Evolutionary conservation across 2,329 filamentous ascomycete genomes (phyloP).

Genomic region (Grosmannia serpens): DNA sequence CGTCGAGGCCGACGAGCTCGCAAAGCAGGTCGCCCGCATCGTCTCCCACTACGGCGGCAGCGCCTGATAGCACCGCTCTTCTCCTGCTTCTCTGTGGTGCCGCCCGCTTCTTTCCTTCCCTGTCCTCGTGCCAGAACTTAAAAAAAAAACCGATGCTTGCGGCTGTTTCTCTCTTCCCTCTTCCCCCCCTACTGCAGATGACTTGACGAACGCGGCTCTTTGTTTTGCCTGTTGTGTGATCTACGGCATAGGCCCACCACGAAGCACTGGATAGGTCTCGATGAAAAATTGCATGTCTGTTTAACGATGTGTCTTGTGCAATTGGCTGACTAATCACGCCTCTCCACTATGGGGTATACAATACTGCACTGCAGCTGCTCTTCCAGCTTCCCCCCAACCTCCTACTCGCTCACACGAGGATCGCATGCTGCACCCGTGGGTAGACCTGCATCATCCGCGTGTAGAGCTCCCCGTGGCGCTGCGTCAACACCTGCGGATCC

Average conservation of each 20-base stretch:
- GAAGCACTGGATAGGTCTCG: not conserved
- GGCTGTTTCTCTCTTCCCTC: not conserved
- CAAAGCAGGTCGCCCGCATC: slow-evolving; percentile 67
- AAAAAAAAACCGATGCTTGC: not conserved
- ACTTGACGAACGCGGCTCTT: not conserved
- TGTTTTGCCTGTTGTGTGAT: not conserved
- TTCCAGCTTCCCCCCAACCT: no score
- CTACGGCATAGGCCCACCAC: not conserved
- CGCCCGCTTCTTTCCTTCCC: not conserved
- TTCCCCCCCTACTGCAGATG: not conserved
- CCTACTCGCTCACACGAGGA: slow-evolving; percentile 20
- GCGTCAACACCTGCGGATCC: slow-evolving; percentile 63
- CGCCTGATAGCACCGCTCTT: not conserved
- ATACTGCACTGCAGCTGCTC: no score
- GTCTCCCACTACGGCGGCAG: slow-evolving; percentile 47
- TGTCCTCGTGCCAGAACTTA: no score
- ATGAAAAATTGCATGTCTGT: not conserved
- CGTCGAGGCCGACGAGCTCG: slow-evolving; percentile 82
- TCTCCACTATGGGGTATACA: no score
- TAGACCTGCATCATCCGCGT: slow-evolving; percentile 69
- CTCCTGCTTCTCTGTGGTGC: not conserved
- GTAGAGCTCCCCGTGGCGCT: slow-evolving; percentile 74
- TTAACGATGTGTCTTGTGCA: not conserved
- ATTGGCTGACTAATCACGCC: no score
- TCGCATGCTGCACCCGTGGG: slow-evolving; percentile 69